phyloP scores from a whole-genome alignment of 2,329 filamentous ascomycete species.

The Endothia cerciana region DNA sequence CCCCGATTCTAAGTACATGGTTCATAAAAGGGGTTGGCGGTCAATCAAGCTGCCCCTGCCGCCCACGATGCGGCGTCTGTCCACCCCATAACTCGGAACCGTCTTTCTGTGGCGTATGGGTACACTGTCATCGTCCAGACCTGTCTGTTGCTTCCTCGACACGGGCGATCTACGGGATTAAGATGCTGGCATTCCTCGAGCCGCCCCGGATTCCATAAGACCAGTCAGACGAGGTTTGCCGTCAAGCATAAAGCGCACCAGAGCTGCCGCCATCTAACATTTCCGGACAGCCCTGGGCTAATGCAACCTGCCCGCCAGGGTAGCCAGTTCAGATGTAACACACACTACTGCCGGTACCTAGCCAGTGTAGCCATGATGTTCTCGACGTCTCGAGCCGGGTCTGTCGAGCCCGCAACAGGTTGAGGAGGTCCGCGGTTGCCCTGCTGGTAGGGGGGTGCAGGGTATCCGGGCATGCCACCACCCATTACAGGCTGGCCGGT shows the following conservation, averaged over 20 bases:
- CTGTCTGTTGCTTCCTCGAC: no score
- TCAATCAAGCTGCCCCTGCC: background rate
- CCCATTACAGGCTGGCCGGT: slow-evolving; percentile 16
- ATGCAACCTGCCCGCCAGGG: background rate
- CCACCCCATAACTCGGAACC: no score
- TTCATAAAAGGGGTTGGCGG: background rate
- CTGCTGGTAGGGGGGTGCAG: slow-evolving; percentile 34
- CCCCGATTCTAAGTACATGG: background rate
- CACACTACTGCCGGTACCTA: slow-evolving; percentile 59
- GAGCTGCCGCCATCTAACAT: no score
- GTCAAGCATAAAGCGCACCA: no score
- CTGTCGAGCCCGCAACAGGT: slow-evolving; percentile 34
- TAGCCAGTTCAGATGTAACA: background rate
- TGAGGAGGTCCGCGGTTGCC: slow-evolving; percentile 35
- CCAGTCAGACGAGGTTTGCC: no score
- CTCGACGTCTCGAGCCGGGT: slow-evolving; percentile 61
- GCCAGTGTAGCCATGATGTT: slow-evolving; percentile 77
- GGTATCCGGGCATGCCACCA: slow-evolving; percentile 36
- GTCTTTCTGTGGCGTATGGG: no score
- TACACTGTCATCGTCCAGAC: no score
- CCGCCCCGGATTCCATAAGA: no score
- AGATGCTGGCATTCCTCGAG: no score
- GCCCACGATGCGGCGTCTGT: no score
- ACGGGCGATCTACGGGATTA: no score
- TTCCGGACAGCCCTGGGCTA: background rate